These are phyloP conservation scores for Sclerotinia trifoliorum DNA, from an alignment of 2,329 filamentous ascomycete species.

Conservation along the genomic window DNA sequence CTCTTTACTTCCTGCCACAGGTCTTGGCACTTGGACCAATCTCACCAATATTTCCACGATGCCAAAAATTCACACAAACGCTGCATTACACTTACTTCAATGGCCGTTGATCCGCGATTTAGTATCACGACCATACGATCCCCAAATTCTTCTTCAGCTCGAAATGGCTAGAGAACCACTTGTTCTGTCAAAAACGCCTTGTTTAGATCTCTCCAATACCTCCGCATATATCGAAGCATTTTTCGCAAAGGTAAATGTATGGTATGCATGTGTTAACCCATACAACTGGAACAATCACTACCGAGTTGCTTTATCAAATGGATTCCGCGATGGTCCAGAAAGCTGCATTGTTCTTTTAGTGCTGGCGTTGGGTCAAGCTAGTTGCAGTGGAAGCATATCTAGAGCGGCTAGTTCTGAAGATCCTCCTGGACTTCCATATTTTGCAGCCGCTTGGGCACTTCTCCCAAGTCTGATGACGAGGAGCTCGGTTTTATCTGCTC, in stretches of 20 bases:
- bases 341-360: conserved; percentile 81
- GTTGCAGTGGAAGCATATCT: conserved; percentile 73
- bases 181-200: conserved; percentile 61
- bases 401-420: conserved; percentile 66
- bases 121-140: conserved; percentile 74
- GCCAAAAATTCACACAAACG: conserved; percentile 81
- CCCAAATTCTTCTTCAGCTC: conserved; percentile 76
- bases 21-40: conserved; percentile 70
- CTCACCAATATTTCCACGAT: conserved; percentile 75
- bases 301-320: conserved; percentile 69
- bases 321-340: conserved; percentile 75
- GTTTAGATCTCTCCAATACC: conserved; percentile 71
- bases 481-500: conserved; percentile 74
- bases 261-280: conserved; percentile 83
- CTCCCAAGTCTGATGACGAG: conserved; percentile 76
- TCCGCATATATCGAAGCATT: conserved; percentile 75
- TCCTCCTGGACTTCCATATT: conserved; percentile 74
- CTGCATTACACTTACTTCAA: conserved; percentile 73
- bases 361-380: conserved; percentile 73
- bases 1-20: conserved; percentile 59
- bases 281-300: conserved; percentile 78
- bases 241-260: conserved; percentile 78
- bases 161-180: conserved; percentile 80
- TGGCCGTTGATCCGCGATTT: conserved; percentile 79
- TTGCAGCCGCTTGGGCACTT: conserved; percentile 75